Conservation (phyloP, 345 rosid species). For the rapeseed (Brassica napus) region Da-Ae NC_063435.1:6956001-6956500, state of each 20-base stretch:
- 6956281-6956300: neutral
- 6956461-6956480: neutral
- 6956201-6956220: neutral
- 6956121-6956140: neutral
- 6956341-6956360: neutral
- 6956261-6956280: slow-evolving; percentile 17
- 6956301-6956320: neutral
- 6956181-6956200: too few relatives aligned
- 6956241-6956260: slow-evolving; percentile 1
- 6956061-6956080: too few relatives aligned
- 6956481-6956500: neutral
- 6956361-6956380: neutral
- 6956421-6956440: neutral
- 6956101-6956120: too few relatives aligned
- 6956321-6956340: slow-evolving; percentile 1
- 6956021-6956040: too few relatives aligned
- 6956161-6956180: neutral
- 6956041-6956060: too few relatives aligned
- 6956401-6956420: neutral
- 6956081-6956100: too few relatives aligned
- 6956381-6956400: slow-evolving; percentile 1
- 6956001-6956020: neutral
- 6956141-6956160: neutral
- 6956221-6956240: neutral
- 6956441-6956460: neutral